Conservation (phyloP, 192 early-diverging fungal species). For the Umbelopsis ramanniana region DNA sequence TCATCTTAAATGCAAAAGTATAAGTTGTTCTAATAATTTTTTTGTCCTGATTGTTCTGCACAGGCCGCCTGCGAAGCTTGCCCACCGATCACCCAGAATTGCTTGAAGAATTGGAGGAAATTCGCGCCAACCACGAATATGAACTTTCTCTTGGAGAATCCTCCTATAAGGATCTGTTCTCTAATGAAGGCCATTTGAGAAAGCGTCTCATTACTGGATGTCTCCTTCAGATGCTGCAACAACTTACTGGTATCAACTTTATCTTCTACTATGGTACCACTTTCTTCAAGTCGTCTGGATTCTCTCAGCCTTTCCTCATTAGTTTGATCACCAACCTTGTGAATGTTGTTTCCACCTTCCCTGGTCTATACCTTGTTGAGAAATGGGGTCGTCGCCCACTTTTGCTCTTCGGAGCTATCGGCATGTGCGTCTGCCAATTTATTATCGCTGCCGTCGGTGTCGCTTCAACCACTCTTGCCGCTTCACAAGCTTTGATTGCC, state of each 20-base stretch:
- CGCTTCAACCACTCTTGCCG: conserved; percentile 36
- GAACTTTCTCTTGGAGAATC: conserved; percentile 24
- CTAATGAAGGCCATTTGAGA: conserved; percentile 6
- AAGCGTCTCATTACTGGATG: conserved; percentile 19
- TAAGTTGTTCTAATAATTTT: neutral
- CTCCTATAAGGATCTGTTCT: conserved; percentile 5
- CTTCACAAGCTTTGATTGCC: conserved; percentile 58
- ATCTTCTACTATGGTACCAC: conserved; percentile 24
- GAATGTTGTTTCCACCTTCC: conserved; percentile 78
- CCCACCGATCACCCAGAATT: conserved; percentile 14
- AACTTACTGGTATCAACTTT: conserved; percentile 27
- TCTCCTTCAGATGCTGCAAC: conserved; percentile 19
- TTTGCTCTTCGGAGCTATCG: conserved; percentile 68
- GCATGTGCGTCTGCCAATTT: conserved; percentile 60
- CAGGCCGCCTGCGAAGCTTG: conserved; percentile 13
- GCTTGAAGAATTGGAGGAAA: conserved; percentile 9
- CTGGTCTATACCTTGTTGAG: conserved; percentile 74
- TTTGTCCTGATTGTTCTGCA: no score
- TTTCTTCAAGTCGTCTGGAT: conserved; percentile 15
- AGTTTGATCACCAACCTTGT: conserved; percentile 44
- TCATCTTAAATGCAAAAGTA: neutral
- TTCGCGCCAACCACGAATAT: conserved; percentile 13
- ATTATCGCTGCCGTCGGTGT: conserved; percentile 57
- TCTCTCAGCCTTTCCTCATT: conserved; percentile 21
- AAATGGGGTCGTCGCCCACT: conserved; percentile 73